Percentiles rank a stretch among this genome's conserved stretches.
phyloP scores from a whole-genome alignment of 2,329 filamentous ascomycete genomes.

The Penicillium sp. region DNA sequence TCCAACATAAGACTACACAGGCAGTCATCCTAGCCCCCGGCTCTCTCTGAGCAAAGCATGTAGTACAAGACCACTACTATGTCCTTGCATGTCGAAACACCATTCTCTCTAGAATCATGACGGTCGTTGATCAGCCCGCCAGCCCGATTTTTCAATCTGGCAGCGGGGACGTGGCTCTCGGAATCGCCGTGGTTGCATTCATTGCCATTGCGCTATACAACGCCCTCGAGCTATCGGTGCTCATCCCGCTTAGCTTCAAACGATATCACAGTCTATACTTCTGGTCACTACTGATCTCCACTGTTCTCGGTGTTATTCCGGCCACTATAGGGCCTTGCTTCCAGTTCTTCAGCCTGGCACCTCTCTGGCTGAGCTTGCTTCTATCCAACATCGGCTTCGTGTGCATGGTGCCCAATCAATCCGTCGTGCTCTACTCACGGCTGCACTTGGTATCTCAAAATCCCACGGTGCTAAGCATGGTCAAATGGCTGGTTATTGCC shows the following conservation, averaged over 20 bases:
- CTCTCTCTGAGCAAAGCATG: background rate
- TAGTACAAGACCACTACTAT: background rate
- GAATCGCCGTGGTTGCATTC: conserved; percentile 1
- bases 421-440: conserved; percentile 9
- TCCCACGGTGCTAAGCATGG: background rate
- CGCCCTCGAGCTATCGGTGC: conserved; percentile 2
- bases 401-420: conserved; percentile 36
- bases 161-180: background rate
- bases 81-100: background rate
- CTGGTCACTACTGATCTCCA: conserved; percentile 1
- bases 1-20: background rate
- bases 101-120: background rate
- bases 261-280: conserved; percentile 7
- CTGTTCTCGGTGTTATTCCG: conserved; percentile 15
- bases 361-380: conserved; percentile 28
- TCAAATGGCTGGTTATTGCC: background rate
- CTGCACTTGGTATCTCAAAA: conserved; percentile 2
- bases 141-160: background rate
- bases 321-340: conserved; percentile 33
- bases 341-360: conserved; percentile 24
- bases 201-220: conserved; percentile 7
- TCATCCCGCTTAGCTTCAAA: conserved; percentile 2
- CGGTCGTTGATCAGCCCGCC: background rate
- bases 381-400: conserved; percentile 52
- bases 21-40: background rate